Percentiles rank a stretch among this genome's conserved stretches.
phyloP scores from a whole-genome alignment of 495 filamentous ascomycete genomes.

The Oleoguttula mirabilis region DNA sequence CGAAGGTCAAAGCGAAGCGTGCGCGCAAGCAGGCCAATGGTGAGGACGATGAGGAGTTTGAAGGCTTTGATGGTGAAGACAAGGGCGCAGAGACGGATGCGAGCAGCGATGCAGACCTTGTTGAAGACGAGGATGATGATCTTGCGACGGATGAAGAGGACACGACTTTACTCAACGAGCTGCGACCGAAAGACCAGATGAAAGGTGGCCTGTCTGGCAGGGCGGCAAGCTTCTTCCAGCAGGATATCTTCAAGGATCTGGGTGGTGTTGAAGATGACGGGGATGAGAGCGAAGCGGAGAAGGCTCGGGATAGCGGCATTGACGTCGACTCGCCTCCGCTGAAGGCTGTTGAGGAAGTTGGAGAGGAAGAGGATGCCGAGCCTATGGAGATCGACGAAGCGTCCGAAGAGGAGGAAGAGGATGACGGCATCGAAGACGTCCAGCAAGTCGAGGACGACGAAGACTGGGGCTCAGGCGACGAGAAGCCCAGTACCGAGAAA shows the following conservation, averaged over 20 bases:
- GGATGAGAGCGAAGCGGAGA: conserved; percentile 29
- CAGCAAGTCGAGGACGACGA: conserved; percentile 46
- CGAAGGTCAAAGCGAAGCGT: conserved; percentile 82
- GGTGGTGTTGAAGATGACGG: conserved; percentile 43
- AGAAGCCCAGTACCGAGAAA: conserved; percentile 33
- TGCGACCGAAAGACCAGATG: conserved; percentile 37
- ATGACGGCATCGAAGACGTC: conserved; percentile 39
- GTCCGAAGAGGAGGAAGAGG: conserved; percentile 17
- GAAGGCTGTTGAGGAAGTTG: not conserved
- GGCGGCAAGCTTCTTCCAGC: conserved; percentile 81
- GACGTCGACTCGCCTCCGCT: conserved; percentile 31
- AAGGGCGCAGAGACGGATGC: conserved; percentile 18
- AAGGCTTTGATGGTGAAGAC: conserved; percentile 60
- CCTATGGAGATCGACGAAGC: not conserved
- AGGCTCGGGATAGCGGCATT: conserved; percentile 36
- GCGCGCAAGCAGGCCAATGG: conserved; percentile 69
- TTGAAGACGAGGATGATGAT: conserved; percentile 40
- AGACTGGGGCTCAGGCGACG: conserved; percentile 55
- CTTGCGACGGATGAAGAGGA: conserved; percentile 23
- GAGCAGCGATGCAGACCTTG: conserved; percentile 28
- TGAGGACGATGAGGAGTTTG: conserved; percentile 82
- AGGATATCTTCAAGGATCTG: conserved; percentile 85
- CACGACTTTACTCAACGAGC: conserved; percentile 35
- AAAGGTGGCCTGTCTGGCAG: conserved; percentile 58
- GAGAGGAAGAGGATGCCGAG: not conserved